These are phyloP conservation scores for Acer campestre DNA, from an alignment of 345 rosid genomes.

Conservation along the genomic window DNA sequence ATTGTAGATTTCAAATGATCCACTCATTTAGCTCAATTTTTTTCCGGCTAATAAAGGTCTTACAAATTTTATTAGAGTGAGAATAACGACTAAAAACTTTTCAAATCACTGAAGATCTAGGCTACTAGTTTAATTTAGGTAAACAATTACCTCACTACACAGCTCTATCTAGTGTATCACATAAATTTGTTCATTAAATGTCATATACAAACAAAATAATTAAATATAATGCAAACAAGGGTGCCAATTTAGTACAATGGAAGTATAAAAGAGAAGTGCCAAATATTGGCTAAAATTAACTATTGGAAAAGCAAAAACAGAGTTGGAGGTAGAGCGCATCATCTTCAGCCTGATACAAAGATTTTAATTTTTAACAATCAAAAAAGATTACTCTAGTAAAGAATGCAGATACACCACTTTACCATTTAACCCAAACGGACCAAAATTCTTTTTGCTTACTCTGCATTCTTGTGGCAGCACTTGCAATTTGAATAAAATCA, in stretches of 20 bases:
- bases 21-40: background rate
- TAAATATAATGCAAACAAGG: background rate
- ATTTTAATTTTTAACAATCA: no score
- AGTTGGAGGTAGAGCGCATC: background rate
- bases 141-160: background rate
- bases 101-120: background rate
- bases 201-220: background rate
- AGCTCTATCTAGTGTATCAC: background rate
- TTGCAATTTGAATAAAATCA: background rate
- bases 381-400: background rate
- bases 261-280: background rate
- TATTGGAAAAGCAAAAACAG: background rate
- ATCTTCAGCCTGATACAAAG: background rate
- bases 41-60: background rate
- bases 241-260: no score
- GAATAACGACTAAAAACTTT: background rate
- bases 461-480: background rate
- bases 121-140: background rate
- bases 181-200: no score
- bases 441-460: no score
- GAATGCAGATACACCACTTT: background rate
- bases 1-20: no score
- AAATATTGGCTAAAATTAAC: background rate
- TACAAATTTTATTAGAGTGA: background rate
- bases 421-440: background rate